Evolutionary conservation across 192 early-diverging fungal species (phyloP).

Genomic region (Coemansia sp.): DNA sequence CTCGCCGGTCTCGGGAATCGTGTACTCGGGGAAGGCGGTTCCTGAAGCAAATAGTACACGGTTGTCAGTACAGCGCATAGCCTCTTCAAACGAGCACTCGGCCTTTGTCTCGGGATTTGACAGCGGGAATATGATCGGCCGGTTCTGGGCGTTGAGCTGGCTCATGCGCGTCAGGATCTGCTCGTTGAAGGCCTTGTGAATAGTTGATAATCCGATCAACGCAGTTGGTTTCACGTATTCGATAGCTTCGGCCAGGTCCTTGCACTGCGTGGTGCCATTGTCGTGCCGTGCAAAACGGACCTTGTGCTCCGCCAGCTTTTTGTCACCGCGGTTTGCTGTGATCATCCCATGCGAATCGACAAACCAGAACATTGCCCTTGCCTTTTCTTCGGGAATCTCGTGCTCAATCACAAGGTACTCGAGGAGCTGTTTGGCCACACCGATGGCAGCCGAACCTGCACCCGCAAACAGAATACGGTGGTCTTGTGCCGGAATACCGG

Average conservation of each 20-base stretch:
- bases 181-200: slow-evolving; percentile 74
- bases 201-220: slow-evolving; percentile 83
- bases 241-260: slow-evolving; percentile 69
- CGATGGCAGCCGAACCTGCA: slow-evolving; percentile 90
- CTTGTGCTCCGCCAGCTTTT: slow-evolving; percentile 73
- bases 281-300: slow-evolving; percentile 82
- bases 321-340: slow-evolving; percentile 82
- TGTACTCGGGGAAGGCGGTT: slow-evolving; percentile 85
- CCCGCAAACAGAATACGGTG: slow-evolving; percentile 92
- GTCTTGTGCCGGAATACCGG: slow-evolving; percentile 65
- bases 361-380: slow-evolving; percentile 66
- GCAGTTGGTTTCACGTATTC: slow-evolving; percentile 85
- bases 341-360: slow-evolving; percentile 90
- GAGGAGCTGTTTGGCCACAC: slow-evolving; percentile 85
- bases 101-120: slow-evolving; percentile 87
- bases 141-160: slow-evolving; percentile 57
- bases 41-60: slow-evolving; percentile 88
- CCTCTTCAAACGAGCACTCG: slow-evolving; percentile 93
- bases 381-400: slow-evolving; percentile 66
- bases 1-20: slow-evolving; percentile 55
- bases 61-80: slow-evolving; percentile 78
- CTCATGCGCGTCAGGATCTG: slow-evolving; percentile 75
- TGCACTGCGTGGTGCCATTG: slow-evolving; percentile 74
- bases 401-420: slow-evolving; percentile 78
- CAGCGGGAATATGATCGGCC: slow-evolving; percentile 88